Evolutionary conservation across 306 rosid species (phyloP).

Genomic region (Hippophae tibetana): DNA sequence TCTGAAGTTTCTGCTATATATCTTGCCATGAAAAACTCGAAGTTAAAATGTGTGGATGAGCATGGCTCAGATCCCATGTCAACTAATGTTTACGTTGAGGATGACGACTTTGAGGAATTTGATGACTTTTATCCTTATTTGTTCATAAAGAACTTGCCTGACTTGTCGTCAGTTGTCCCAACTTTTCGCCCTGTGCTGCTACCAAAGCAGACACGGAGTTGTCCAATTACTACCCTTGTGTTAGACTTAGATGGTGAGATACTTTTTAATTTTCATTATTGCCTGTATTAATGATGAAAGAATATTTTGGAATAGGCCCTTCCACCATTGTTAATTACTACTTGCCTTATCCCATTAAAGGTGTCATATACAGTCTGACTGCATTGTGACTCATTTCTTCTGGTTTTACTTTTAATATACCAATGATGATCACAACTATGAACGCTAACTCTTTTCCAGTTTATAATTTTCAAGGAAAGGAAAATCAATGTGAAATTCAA

Average conservation of each 20-base stretch:
- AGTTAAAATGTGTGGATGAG: slow-evolving; percentile 88
- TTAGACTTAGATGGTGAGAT: slow-evolving; percentile 92
- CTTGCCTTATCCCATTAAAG: too few relatives aligned
- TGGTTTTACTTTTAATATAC: too few relatives aligned
- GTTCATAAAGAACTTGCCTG: slow-evolving; percentile 91
- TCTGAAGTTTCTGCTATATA: slow-evolving; percentile 75
- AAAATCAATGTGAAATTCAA: too few relatives aligned
- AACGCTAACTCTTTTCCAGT: too few relatives aligned
- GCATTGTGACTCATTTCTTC: too few relatives aligned
- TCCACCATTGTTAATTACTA: too few relatives aligned
- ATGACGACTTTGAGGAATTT: slow-evolving; percentile 64
- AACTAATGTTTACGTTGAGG: slow-evolving; percentile 58
- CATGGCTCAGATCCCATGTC: slow-evolving; percentile 80
- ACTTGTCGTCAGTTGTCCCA: slow-evolving; percentile 78
- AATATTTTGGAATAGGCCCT: too few relatives aligned
- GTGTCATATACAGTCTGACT: too few relatives aligned
- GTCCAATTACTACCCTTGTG: slow-evolving; percentile 87
- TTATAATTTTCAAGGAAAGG: too few relatives aligned
- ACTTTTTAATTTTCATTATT: too few relatives aligned
- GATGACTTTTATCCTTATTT: slow-evolving; percentile 93
- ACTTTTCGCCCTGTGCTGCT: slow-evolving; percentile 77
- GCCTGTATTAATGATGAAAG: too few relatives aligned
- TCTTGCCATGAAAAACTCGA: slow-evolving; percentile 73
- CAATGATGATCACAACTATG: too few relatives aligned
- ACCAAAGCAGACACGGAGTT: slow-evolving; percentile 96